These are phyloP conservation scores for Barnettozyma populi DNA, from an alignment of 805 yeast species.

Conservation along the genomic window DNA sequence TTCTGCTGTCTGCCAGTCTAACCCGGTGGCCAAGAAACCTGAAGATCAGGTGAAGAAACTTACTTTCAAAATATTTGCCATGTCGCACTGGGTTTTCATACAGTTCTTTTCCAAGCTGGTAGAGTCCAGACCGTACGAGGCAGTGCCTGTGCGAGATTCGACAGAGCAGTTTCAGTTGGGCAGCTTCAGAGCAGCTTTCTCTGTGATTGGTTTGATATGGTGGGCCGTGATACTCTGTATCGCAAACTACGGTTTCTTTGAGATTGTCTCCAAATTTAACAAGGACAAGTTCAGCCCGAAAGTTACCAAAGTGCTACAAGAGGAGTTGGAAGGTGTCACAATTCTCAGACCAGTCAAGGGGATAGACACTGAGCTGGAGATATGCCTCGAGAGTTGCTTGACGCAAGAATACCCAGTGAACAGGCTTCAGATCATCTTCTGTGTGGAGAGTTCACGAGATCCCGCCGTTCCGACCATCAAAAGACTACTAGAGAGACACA, in stretches of 20 bases:
- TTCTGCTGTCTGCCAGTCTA: neutral
- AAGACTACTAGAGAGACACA: slow-evolving; percentile 45
- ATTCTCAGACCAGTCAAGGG: slow-evolving; percentile 83
- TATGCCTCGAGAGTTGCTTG: slow-evolving; percentile 64
- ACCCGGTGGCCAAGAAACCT: neutral
- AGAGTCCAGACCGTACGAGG: slow-evolving; percentile 1
- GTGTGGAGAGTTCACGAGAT: slow-evolving; percentile 61
- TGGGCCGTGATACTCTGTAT: slow-evolving; percentile 20
- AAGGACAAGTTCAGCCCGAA: slow-evolving; percentile 10
- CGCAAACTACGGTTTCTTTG: slow-evolving; percentile 20
- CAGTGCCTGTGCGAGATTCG: neutral
- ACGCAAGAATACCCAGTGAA: slow-evolving; percentile 58
- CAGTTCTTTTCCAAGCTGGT: neutral
- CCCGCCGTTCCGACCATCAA: slow-evolving; percentile 57
- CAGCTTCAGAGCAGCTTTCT: slow-evolving; percentile 1
- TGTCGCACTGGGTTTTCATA: slow-evolving; percentile 1
- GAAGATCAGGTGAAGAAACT: neutral
- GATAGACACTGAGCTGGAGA: slow-evolving; percentile 65
- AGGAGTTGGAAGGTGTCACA: slow-evolving; percentile 59
- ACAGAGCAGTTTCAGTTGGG: neutral
- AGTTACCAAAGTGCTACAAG: slow-evolving; percentile 14
- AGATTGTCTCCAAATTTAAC: slow-evolving; percentile 20
- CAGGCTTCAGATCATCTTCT: slow-evolving; percentile 65
- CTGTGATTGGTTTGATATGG: slow-evolving; percentile 22
- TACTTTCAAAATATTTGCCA: neutral